Base-by-base conservation (phyloP, 2,329 filamentous ascomycete genomes). In the Talaromyces verruculosus region DNA sequence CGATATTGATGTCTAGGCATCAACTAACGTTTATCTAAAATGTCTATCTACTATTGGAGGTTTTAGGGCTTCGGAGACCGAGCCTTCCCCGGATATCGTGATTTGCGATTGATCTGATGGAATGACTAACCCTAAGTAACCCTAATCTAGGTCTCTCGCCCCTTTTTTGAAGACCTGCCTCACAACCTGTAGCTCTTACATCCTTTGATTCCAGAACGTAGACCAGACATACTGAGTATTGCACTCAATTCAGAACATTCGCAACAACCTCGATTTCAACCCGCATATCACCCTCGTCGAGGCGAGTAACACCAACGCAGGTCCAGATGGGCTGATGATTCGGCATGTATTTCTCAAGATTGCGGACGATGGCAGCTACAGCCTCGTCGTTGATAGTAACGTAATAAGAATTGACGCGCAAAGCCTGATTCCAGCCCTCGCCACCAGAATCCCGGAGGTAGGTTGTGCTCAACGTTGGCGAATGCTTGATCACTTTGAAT, bases 191-290 rank as follows among this genome's bases (percentile, higher is more conserved):
- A 7, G 39, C 15, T 41, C 39, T 7, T 41, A 7, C 15, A n/a
- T 2, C 5, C 39, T 3, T 41, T 6, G 17, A n/a, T 41, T 41
- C 5, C 5, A n/a, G 39, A n/a, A 6, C 6, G 15, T 41, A n/a
- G 39, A n/a, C 6, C 6, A 7, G 39, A n/a, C 3, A 17, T 17
- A n/a, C 39, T 41, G 43, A 22, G 0, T 8, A 22, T 22, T 13
- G 43, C 3, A 11, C 6, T 47, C 3, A 22, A 22, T 47, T 47
- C 2, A n/a, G 68, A 66, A 79, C 80, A 73, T 83, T 75, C 0
- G 84, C 84, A 8, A 77, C 76, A 10, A 86, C 85, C 73, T 88
- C 86, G 72, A 88, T 84, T 75, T 88, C 86, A 2, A 88, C 80
- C 25, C 77, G 72, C 86, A 88, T 88, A 37, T 78, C 80, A 33